Conservation (phyloP, 2,329 filamentous ascomycete genomes). For the Sclerotinia spermophila region DNA sequence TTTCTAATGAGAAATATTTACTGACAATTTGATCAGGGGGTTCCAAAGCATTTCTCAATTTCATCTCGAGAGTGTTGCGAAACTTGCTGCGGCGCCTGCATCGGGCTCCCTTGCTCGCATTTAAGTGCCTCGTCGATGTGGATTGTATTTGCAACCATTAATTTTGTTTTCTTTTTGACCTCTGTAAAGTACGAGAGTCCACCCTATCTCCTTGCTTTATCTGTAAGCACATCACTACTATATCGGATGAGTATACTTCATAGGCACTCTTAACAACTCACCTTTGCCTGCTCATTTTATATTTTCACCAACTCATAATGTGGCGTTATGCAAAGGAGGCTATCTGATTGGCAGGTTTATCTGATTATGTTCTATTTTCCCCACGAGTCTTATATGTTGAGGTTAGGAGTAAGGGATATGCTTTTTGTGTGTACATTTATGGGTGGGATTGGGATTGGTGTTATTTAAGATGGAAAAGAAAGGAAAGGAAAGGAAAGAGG, state of each 20-base stretch:
- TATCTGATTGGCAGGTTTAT: neutral
- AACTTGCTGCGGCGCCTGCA: constrained; percentile 19
- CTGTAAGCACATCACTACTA: neutral
- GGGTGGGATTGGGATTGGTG: neutral
- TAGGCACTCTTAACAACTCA: neutral
- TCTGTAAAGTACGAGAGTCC: neutral
- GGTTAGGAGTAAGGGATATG: neutral
- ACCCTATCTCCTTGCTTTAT: neutral
- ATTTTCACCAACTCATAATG: neutral
- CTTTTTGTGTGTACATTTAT: neutral
- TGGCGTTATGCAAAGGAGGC: neutral
- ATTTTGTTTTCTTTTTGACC: neutral
- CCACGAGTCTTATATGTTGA: constrained; percentile 5
- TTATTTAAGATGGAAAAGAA: neutral
- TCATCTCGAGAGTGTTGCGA: constrained; percentile 46
- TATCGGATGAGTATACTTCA: neutral
- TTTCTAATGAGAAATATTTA: constrained; percentile 1
- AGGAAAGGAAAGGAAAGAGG: neutral
- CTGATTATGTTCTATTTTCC: neutral
- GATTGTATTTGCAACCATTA: neutral
- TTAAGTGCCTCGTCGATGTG: neutral
- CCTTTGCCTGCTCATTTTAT: neutral
- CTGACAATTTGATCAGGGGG: constrained; percentile 42
- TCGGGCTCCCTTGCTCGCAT: neutral
- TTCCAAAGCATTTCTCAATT: constrained; percentile 60